Evolutionary conservation across 108 stramenopile genomes (phyloP).

Genomic region (Pseudonitzschia pungens): DNA sequence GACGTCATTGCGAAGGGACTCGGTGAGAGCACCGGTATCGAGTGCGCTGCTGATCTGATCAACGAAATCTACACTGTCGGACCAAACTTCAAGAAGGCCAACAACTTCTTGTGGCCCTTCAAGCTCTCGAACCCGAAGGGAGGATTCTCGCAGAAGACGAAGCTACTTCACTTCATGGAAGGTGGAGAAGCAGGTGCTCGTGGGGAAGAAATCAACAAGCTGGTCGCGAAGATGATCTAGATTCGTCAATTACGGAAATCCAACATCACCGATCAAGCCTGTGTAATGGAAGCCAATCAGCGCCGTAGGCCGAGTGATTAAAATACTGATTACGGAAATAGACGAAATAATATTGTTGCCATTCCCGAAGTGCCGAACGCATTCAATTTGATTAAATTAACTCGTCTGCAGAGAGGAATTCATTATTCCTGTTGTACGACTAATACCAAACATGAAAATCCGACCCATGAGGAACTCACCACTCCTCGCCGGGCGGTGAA

Average conservation of each 20-base stretch:
- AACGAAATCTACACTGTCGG: conserved; percentile 98
- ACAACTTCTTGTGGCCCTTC: conserved; percentile 99
- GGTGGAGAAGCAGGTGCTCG: conserved; percentile 98
- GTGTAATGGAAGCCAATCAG: too few relatives aligned
- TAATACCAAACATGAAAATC: conserved; percentile 67
- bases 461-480: conserved; percentile 49
- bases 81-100: conserved; percentile 98
- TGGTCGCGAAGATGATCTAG: conserved; percentile 95
- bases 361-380: neutral
- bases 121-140: conserved; percentile 97
- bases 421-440: neutral
- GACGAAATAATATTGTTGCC: conserved; percentile 20
- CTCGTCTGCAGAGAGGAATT: conserved; percentile 29
- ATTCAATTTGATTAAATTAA: conserved; percentile 27
- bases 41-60: conserved; percentile 92
- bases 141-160: conserved; percentile 97
- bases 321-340: conserved; percentile 12
- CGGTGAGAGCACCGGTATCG: conserved; percentile 67
- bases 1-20: conserved; percentile 90
- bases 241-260: conserved; percentile 24
- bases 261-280: too few relatives aligned
- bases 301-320: neutral
- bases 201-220: conserved; percentile 94
- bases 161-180: conserved; percentile 99
- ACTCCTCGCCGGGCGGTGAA: neutral